Conservation (phyloP, 768 basidiomycete species). For the Pisolithus marmoratus region DNA sequence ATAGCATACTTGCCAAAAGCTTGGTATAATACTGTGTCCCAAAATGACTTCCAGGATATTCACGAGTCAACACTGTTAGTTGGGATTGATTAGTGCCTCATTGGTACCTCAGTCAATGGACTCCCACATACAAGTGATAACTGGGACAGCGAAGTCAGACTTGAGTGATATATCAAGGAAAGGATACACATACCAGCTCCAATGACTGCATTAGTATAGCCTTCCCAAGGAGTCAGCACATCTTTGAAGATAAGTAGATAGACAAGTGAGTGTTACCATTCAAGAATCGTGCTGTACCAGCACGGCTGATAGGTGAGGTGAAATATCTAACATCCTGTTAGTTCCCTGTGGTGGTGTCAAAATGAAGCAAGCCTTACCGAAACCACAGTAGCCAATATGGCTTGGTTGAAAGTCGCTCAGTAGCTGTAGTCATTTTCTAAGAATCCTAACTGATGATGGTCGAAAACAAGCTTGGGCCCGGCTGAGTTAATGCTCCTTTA, state of each 20-base stretch:
- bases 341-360: background rate
- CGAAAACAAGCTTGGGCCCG: no score
- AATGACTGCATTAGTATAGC: conserved; percentile 78
- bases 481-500: no score
- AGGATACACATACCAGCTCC: conserved; percentile 52
- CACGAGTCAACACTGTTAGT: conserved; percentile 54
- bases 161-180: background rate
- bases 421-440: no score
- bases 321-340: no score
- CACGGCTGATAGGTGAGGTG: conserved; percentile 42
- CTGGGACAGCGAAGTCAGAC: conserved; percentile 29
- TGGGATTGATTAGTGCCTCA: background rate
- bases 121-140: conserved; percentile 58
- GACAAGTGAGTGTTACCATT: conserved; percentile 46
- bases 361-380: conserved; percentile 46
- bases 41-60: conserved; percentile 59
- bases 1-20: conserved; percentile 61
- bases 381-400: conserved; percentile 21
- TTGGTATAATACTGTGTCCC: conserved; percentile 51
- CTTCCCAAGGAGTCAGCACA: conserved; percentile 29
- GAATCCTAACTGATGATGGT: no score
- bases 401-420: no score
- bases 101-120: background rate
- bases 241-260: conserved; percentile 2
- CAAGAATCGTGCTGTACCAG: conserved; percentile 85